Conservation (phyloP, 225 moss, liverwort and hornwort genomes). For the Polytrichum formosum region DNA sequence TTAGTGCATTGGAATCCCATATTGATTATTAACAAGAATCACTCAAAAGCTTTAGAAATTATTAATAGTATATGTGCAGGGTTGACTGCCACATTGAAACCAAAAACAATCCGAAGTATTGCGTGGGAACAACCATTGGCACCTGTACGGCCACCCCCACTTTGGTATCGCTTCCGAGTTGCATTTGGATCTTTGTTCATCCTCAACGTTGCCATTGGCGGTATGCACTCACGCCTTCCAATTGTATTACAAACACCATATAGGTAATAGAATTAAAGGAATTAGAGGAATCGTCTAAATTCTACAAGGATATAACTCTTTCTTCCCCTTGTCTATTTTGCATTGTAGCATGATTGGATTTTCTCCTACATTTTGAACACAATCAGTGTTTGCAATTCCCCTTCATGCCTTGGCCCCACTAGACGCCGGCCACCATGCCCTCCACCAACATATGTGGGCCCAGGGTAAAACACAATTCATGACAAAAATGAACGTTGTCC, state of each 20-base stretch:
- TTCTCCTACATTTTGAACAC: too few species aligned
- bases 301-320: background rate
- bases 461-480: too few species aligned
- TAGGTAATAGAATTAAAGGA: background rate
- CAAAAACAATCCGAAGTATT: conserved; percentile 17
- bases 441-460: too few species aligned
- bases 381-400: too few species aligned
- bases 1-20: too few species aligned
- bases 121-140: conserved; percentile 32
- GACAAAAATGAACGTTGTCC: too few species aligned
- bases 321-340: background rate
- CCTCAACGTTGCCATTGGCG: conserved; percentile 39
- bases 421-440: too few species aligned
- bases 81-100: conserved; percentile 3
- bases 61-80: too few species aligned
- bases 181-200: conserved; percentile 46
- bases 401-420: too few species aligned
- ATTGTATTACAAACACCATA: background rate
- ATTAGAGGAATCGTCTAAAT: background rate
- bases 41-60: too few species aligned
- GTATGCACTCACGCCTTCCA: conserved; percentile 23
- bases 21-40: too few species aligned
- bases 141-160: conserved; percentile 33
- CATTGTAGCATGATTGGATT: too few species aligned
- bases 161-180: conserved; percentile 49